Conservation (phyloP, 805 yeast species). For the Metschnikowia drakensbergensis region DNA sequence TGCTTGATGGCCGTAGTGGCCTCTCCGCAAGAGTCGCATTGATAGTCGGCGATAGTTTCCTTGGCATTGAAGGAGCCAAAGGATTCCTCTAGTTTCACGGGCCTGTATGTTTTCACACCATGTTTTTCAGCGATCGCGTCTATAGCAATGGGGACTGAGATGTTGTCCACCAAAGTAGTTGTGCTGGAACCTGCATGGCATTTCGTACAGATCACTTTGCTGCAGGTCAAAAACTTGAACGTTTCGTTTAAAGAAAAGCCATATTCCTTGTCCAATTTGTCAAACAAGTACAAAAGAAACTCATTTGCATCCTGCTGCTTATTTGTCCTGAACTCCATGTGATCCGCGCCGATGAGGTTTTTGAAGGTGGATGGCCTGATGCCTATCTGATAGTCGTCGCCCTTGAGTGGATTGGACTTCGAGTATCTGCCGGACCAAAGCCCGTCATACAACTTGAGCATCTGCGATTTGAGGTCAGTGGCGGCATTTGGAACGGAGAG, state of each 20-base stretch:
- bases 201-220: conserved; percentile 52
- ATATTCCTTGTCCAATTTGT: conserved; percentile 52
- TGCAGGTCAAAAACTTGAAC: conserved; percentile 63
- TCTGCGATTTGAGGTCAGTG: conserved; percentile 65
- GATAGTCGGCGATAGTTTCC: conserved; percentile 58
- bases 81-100: conserved; percentile 48
- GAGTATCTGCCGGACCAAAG: conserved; percentile 71
- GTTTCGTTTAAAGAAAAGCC: conserved; percentile 46
- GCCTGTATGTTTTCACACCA: conserved; percentile 45
- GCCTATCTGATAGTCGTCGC: conserved; percentile 64
- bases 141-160: conserved; percentile 57
- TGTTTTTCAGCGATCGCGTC: conserved; percentile 36
- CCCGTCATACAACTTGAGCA: conserved; percentile 78
- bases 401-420: conserved; percentile 43
- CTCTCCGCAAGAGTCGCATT: conserved; percentile 53
- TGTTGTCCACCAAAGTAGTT: conserved; percentile 53
- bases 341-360: conserved; percentile 67
- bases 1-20: conserved; percentile 30
- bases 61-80: conserved; percentile 42
- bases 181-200: conserved; percentile 62
- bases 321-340: conserved; percentile 79
- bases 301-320: conserved; percentile 96
- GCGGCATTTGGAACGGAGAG: conserved; percentile 47
- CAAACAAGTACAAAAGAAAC: conserved; percentile 66
- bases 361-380: conserved; percentile 76